Evolutionary conservation across 2,329 filamentous ascomycete species (phyloP), one percentile per base, ranked within the genome.

Genomic region (Salinomyces thailandicus): DNA sequence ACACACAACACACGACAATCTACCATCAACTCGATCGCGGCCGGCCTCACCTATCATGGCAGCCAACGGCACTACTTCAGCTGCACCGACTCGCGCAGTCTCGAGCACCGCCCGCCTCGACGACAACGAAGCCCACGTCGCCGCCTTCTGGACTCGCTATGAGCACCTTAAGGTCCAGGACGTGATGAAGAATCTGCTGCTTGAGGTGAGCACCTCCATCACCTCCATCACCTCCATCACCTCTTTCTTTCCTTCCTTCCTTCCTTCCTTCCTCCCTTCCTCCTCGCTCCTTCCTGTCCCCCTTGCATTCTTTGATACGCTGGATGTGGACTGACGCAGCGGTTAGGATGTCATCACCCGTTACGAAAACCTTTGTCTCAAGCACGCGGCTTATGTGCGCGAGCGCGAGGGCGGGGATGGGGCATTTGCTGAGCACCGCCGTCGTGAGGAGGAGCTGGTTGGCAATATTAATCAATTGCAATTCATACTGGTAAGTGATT

Each of bases 271-370:
- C n/a, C n/a, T n/a, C n/a, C n/a, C n/a, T n/a, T n/a, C n/a, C n/a
- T n/a, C n/a, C n/a, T n/a, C n/a, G n/a, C n/a, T n/a, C n/a, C n/a
- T n/a, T n/a, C n/a, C n/a, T n/a, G n/a, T n/a, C n/a, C n/a, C n/a
- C n/a, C n/a, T n/a, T n/a, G n/a, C n/a, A n/a, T n/a, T n/a, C n/a
- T n/a, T n/a, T n/a, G n/a, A n/a, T n/a, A n/a, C n/a, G n/a, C n/a
- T n/a, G n/a, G n/a, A n/a, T n/a, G n/a, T n/a, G n/a, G n/a, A n/a
- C n/a, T n/a, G n/a, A n/a, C n/a, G n/a, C n/a, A n/a, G n/a, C n/a
- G 22, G n/a, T n/a, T 26, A 64, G 58, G 63, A 66, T 40, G 42
- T 67, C 9, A 47, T 66, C 27, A 49, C 43, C 18, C 57, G 61
- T n/a, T 62, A 65, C 43, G 55, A 62, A 32, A 54, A 51, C 36